Evolutionary conservation across 192 early-diverging fungal genomes (phyloP).

Genomic region (Geranomyces variabilis): DNA sequence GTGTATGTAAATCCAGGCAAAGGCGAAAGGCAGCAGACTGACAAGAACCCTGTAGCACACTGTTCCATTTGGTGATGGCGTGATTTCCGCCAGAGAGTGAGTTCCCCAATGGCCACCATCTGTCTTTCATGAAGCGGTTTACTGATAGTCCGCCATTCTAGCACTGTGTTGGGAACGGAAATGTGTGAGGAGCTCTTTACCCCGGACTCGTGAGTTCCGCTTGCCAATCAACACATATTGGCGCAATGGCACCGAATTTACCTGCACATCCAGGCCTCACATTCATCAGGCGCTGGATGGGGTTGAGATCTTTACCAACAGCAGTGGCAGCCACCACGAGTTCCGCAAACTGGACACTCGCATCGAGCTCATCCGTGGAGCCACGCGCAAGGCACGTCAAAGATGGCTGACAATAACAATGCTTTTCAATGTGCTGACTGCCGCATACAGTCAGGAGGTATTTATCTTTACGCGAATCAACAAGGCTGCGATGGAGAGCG

Average conservation of each 20-base stretch:
- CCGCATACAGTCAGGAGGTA: slow-evolving; percentile 77
- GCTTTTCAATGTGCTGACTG: background rate
- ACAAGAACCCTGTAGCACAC: slow-evolving; percentile 43
- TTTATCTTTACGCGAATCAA: slow-evolving; percentile 96
- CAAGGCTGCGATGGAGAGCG: slow-evolving; percentile 98
- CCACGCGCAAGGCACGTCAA: slow-evolving; percentile 76
- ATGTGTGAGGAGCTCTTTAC: slow-evolving; percentile 98
- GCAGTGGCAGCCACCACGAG: slow-evolving; percentile 96
- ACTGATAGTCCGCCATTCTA: too few species aligned
- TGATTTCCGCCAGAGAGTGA: slow-evolving; percentile 77
- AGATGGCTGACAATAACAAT: slow-evolving; percentile 1
- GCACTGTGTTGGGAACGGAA: slow-evolving; percentile 88
- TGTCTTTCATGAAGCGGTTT: too few species aligned
- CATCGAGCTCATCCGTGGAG: slow-evolving; percentile 85
- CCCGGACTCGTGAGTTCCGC: slow-evolving; percentile 56
- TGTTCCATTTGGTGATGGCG: slow-evolving; percentile 89
- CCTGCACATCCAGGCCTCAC: slow-evolving; percentile 72
- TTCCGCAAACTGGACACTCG: slow-evolving; percentile 86
- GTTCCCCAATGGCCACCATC: background rate
- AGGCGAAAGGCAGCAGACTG: background rate
- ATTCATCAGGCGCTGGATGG: slow-evolving; percentile 92
- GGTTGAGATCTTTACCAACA: slow-evolving; percentile 95
- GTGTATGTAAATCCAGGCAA: background rate
- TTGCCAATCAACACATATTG: slow-evolving; percentile 39
- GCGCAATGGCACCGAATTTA: background rate